Evolutionary conservation across 768 basidiomycete species (phyloP).

Genomic region (Tulasnella sp.): DNA sequence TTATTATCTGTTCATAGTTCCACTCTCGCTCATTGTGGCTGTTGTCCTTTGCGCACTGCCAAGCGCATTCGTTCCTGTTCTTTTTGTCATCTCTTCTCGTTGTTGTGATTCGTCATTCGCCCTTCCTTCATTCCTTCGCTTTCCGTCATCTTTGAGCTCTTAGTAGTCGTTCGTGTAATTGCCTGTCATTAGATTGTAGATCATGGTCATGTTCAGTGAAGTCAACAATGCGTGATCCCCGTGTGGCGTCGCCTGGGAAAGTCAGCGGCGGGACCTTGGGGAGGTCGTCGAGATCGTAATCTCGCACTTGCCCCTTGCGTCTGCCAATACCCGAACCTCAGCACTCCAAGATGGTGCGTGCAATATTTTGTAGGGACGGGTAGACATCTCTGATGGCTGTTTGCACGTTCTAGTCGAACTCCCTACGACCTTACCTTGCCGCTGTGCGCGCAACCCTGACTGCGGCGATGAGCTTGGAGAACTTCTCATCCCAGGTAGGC

Average conservation of each 20-base stretch:
- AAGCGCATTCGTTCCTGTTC: neutral
- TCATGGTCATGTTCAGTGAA: neutral
- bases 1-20: neutral
- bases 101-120: neutral
- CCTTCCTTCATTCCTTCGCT: neutral
- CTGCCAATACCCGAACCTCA: neutral
- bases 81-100: neutral
- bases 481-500: slow-evolving; percentile 91
- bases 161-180: neutral
- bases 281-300: neutral
- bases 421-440: slow-evolving; percentile 89
- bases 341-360: neutral
- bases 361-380: neutral
- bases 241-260: neutral
- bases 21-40: neutral
- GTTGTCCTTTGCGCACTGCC: neutral
- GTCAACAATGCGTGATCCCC: neutral
- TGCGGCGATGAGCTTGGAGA: slow-evolving; percentile 95
- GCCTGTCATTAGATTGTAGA: neutral
- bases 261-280: neutral
- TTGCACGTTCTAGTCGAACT: slow-evolving; percentile 67
- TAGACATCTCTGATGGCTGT: neutral
- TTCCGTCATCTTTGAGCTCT: neutral
- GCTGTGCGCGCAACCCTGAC: slow-evolving; percentile 95
- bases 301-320: neutral